phyloP scores from a whole-genome alignment of 805 yeast genomes.

The Saturnispora hagleri region DNA sequence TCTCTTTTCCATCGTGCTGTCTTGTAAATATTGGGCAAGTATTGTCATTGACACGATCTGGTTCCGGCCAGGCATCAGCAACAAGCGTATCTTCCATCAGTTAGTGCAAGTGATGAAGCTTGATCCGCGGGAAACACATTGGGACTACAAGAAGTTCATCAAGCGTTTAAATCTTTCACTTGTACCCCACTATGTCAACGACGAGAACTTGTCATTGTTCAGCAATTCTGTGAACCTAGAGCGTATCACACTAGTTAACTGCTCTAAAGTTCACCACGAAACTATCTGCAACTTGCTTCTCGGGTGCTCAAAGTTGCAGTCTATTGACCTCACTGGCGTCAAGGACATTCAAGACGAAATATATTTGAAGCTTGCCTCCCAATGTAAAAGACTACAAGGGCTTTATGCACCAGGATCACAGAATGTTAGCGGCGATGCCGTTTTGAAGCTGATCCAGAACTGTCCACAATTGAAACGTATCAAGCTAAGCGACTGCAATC shows the following conservation, averaged over 20 bases:
- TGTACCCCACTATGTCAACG: slow-evolving; percentile 59
- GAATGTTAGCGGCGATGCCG: slow-evolving; percentile 55
- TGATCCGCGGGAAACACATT: slow-evolving; percentile 41
- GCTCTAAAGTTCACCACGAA: slow-evolving; percentile 50
- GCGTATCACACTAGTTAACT: slow-evolving; percentile 76
- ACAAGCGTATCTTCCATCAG: slow-evolving; percentile 38
- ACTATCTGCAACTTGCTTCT: slow-evolving; percentile 55
- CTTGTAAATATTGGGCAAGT: slow-evolving; percentile 75
- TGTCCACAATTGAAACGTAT: slow-evolving; percentile 78
- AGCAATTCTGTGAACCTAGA: slow-evolving; percentile 70
- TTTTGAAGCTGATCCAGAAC: slow-evolving; percentile 44
- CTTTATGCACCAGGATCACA: slow-evolving; percentile 82
- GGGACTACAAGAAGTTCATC: slow-evolving; percentile 61
- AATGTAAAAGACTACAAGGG: slow-evolving; percentile 78
- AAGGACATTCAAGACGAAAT: slow-evolving; percentile 61
- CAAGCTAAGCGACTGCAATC: slow-evolving; percentile 63
- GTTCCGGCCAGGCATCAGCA: slow-evolving; percentile 73
- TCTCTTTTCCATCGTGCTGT: slow-evolving; percentile 52
- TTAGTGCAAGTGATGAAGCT: slow-evolving; percentile 47
- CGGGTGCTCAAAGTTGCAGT: slow-evolving; percentile 64
- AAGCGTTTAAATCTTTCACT: slow-evolving; percentile 74
- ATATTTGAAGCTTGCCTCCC: slow-evolving; percentile 53
- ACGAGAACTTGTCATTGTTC: slow-evolving; percentile 50
- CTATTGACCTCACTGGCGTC: slow-evolving; percentile 82
- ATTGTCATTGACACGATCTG: slow-evolving; percentile 72